These are phyloP conservation scores for Penicillium tannophilum DNA, from an alignment of 495 filamentous ascomycete genomes.

Conservation along the genomic window DNA sequence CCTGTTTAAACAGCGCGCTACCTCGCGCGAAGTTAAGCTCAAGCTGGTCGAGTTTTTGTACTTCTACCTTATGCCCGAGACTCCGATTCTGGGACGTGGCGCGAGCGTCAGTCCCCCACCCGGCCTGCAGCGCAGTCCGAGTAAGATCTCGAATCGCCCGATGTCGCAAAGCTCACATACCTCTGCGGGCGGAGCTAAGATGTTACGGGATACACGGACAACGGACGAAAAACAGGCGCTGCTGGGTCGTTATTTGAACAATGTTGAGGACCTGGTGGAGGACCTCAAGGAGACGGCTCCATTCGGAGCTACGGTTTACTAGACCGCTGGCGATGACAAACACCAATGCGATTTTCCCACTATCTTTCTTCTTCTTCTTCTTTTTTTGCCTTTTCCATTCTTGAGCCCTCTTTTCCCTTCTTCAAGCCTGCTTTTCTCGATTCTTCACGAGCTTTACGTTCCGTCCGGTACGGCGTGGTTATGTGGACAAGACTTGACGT, in stretches of 20 bases:
- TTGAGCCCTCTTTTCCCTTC: slow-evolving; percentile 1
- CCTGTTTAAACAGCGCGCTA: slow-evolving; percentile 83
- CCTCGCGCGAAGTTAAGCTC: slow-evolving; percentile 84
- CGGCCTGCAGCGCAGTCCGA: slow-evolving; percentile 68
- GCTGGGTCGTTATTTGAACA: slow-evolving; percentile 79
- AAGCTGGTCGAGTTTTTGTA: slow-evolving; percentile 94
- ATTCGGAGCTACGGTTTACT: slow-evolving; percentile 50
- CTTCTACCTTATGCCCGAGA: slow-evolving; percentile 97
- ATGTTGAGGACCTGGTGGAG: slow-evolving; percentile 88
- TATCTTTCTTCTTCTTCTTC: slow-evolving; percentile 18
- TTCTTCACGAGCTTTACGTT: slow-evolving; percentile 29
- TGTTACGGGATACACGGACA: slow-evolving; percentile 58
- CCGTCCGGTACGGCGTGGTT: slow-evolving; percentile 32
- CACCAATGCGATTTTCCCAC: slow-evolving; percentile 19
- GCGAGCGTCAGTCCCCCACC: slow-evolving; percentile 22
- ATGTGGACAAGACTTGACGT: slow-evolving; percentile 19
- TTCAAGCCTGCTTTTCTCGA: slow-evolving; percentile 15
- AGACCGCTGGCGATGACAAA: slow-evolving; percentile 17
- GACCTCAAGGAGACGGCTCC: slow-evolving; percentile 79
- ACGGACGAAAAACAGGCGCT: slow-evolving; percentile 88
- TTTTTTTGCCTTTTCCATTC: slow-evolving; percentile 8
- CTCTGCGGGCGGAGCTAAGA: slow-evolving; percentile 35
- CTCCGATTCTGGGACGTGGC: slow-evolving; percentile 48
- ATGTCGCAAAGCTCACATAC: slow-evolving; percentile 41
- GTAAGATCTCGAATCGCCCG: slow-evolving; percentile 57